phyloP scores from a whole-genome alignment of 2,329 filamentous ascomycete genomes.

The Botryotinia convoluta region DNA sequence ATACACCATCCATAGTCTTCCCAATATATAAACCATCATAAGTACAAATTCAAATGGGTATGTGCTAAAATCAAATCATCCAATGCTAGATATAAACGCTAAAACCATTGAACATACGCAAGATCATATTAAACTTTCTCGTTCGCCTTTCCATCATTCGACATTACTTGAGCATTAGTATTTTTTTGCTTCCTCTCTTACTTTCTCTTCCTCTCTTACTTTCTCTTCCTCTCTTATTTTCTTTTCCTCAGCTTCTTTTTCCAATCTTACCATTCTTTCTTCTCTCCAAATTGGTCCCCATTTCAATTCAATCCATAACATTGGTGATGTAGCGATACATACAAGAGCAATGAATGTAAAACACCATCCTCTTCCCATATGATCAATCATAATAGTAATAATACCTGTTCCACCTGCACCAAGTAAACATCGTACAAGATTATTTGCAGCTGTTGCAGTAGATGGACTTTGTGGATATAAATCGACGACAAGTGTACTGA shows the following conservation, averaged over 20 bases:
- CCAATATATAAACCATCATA: background rate
- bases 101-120: background rate
- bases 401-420: slow-evolving; percentile 59
- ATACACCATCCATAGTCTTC: background rate
- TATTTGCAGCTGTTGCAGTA: slow-evolving; percentile 62
- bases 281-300: slow-evolving; percentile 51
- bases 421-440: slow-evolving; percentile 59
- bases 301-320: slow-evolving; percentile 49
- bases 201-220: slow-evolving; percentile 30
- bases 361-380: slow-evolving; percentile 60
- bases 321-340: slow-evolving; percentile 48
- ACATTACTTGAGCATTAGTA: slow-evolving; percentile 3
- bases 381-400: slow-evolving; percentile 56
- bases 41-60: background rate
- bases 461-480: slow-evolving; percentile 59
- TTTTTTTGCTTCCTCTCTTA: slow-evolving; percentile 9
- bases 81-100: background rate
- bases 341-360: slow-evolving; percentile 57
- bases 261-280: slow-evolving; percentile 46
- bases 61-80: background rate
- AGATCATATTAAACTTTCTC: background rate
- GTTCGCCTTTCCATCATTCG: slow-evolving; percentile 9
- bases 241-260: slow-evolving; percentile 37
- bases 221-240: slow-evolving; percentile 24
- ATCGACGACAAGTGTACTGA: slow-evolving; percentile 64